Evolutionary conservation across 352 stramenopile genomes (phyloP), one percentile per base, ranked within the genome.

Genomic region (Elongisporangium senticosum): DNA sequence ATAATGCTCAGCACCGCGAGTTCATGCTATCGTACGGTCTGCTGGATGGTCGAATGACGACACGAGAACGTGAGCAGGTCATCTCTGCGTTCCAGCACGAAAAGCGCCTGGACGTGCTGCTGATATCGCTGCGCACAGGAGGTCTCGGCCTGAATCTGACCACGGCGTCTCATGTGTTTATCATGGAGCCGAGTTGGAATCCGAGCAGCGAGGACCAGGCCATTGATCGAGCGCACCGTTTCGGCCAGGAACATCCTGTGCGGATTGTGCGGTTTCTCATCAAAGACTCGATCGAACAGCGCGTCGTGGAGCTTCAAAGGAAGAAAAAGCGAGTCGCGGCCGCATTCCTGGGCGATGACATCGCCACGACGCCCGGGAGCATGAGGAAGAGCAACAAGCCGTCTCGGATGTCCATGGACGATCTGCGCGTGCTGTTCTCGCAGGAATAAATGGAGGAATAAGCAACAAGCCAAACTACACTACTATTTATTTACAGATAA

Each of bases 131-230:
- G 37, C 87, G 87, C 47, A 93, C 85, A 1, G 93, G 93, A 43
- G 90, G 89, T 5, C 77, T 95, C 19, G 93, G 92, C 13, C 82
- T 98, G 52, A 98, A 98, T 59, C 77, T 98, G 40, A 98, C 92
- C 5, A 77, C 90, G 53, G 92, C 92, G 15, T 89, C 88, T 23
- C 83, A 97, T 43, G 89, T 98, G 33, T 98, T 98, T 67, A 77
- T 98, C 51, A 94, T 98, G 79, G 91, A 98, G 72, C 92, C 92
- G 22, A 90, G 87, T 39, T 93, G 89, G 77, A 97, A 98, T 63
- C 89, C 87, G 5, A 95, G 88, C 19, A 69, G 97, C n/a, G 92
- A 98, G 68, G 79, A 63, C 22, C 90, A 98, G 55, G 90, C 90
- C 0, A 80, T 97, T 40, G 88, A 95, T 61, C 83, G 92, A 39